These are phyloP conservation scores for Catharanthus roseus DNA, from an alignment of 257 asterid genomes.

Conservation along the genomic window DNA sequence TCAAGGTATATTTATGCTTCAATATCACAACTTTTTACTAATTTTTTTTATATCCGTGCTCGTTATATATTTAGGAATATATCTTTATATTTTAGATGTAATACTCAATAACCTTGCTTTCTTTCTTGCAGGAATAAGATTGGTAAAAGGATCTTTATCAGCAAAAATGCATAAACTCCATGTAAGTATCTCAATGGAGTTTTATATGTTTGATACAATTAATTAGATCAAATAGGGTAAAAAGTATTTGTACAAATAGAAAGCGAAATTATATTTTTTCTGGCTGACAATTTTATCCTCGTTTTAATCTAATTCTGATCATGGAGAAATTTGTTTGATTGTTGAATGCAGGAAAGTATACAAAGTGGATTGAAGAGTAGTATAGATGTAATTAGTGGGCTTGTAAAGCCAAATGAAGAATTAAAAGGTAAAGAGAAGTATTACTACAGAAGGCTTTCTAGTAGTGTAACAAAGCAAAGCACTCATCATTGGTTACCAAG, in stretches of 20 bases:
- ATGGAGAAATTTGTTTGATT: not conserved
- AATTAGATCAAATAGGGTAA: no score
- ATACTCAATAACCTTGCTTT: not conserved
- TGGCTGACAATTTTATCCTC: no score
- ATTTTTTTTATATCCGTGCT: no score
- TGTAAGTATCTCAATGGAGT: conserved; percentile 34
- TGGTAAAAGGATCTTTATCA: conserved; percentile 24
- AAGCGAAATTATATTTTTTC: no score
- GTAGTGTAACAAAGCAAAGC: conserved; percentile 34
- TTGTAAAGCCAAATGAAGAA: conserved; percentile 14
- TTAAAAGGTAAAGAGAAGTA: conserved; percentile 39
- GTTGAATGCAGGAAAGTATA: conserved; percentile 29
- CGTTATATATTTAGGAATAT: no score
- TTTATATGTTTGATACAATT: no score
- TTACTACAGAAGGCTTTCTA: conserved; percentile 39
- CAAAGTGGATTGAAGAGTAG: no score
- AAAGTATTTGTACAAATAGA: no score
- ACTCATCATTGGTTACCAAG: conserved; percentile 68
- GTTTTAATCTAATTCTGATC: not conserved
- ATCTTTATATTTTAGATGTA: not conserved
- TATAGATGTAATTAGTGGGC: not conserved
- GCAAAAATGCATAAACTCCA: conserved; percentile 19
- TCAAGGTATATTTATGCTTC: conserved; percentile 32
- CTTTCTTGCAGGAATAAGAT: conserved; percentile 36
- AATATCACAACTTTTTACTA: not conserved